Base-by-base conservation (phyloP, 768 basidiomycete species). In the Suillus discolor region DNA sequence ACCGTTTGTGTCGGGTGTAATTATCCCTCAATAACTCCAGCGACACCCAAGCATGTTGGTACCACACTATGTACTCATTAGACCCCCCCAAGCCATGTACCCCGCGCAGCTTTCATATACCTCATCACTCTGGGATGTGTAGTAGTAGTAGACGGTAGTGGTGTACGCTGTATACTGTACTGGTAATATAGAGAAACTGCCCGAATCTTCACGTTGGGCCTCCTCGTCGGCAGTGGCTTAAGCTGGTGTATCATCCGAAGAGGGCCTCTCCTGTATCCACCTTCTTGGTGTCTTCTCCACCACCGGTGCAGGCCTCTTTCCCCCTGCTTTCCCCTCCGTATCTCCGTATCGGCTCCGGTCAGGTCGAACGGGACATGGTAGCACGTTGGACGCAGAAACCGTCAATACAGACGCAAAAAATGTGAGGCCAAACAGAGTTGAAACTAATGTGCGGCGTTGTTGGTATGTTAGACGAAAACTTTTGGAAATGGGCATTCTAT, bases 341-440 rank as follows among this genome's bases (percentile, higher is more conserved):
- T 93, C 92, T 53, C 87, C 81, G 68, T 85, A 88, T 34, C 89
- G 85, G 63, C 71, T 79, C 70, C 85, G 84, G 66, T 84, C 79
- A 51, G 82, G 79, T 62, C 87, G 85, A n/a, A 87, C 91, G 9
- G 93, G 93, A 71, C 93, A 94, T 62, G 93, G 92, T 39, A 94
- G 79, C 47, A 93, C 80, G 73, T 85, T 87, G 25, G 92, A 93
- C 28, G 90, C 91, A 15, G 90, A 89, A 20, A 95, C 93, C 62
- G 93, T 94, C 67, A 92, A 68, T 66, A 94, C 83, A 20, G 91
- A 85, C 31, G 90, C 91, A 75, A 92, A 78, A 77, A 92, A 93
- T 4, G 93, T 94, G 71, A 92, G 77, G 71, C 86, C 88, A 74
- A 95, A 95, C 68, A 94, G 87, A 41, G 89, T 85, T 9, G 93